phyloP scores from a whole-genome alignment of 345 rosid genomes.

The Hibiscus tridactylites region DNA sequence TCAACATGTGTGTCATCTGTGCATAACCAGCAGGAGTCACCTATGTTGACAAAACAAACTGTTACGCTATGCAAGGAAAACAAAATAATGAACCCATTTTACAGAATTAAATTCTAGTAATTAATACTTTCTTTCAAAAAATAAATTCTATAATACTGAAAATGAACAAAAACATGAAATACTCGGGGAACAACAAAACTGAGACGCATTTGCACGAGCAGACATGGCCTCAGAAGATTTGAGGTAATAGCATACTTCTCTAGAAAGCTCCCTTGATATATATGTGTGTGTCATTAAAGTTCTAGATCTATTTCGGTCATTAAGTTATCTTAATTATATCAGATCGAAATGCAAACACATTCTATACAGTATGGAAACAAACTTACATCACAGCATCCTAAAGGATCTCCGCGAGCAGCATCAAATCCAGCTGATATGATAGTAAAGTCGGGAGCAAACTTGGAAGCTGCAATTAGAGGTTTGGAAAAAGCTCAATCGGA shows the following conservation, averaged over 20 bases:
- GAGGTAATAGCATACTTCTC: background rate
- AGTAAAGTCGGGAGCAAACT: conserved; percentile 85
- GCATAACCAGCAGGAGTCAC: conserved; percentile 92
- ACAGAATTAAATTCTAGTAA: too few relatives aligned
- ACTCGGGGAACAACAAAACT: background rate
- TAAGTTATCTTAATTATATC: background rate
- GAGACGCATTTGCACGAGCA: too few relatives aligned
- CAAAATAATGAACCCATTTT: background rate
- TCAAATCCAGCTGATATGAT: conserved; percentile 98
- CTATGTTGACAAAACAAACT: conserved; percentile 19
- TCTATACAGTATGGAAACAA: background rate
- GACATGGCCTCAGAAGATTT: background rate
- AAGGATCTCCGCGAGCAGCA: conserved; percentile 98
- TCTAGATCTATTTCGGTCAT: background rate
- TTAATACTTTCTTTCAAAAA: background rate
- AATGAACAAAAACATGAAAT: background rate
- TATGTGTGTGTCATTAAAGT: background rate
- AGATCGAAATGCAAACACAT: background rate
- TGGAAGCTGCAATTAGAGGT: conserved; percentile 52
- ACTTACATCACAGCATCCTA: conserved; percentile 90
- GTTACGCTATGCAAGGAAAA: background rate
- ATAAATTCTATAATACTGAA: background rate
- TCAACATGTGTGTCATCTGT: conserved; percentile 72
- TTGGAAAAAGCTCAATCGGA: conserved; percentile 8
- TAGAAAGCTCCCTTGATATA: background rate